Conservation (phyloP, 768 basidiomycete genomes). For the Mycena pura region DNA sequence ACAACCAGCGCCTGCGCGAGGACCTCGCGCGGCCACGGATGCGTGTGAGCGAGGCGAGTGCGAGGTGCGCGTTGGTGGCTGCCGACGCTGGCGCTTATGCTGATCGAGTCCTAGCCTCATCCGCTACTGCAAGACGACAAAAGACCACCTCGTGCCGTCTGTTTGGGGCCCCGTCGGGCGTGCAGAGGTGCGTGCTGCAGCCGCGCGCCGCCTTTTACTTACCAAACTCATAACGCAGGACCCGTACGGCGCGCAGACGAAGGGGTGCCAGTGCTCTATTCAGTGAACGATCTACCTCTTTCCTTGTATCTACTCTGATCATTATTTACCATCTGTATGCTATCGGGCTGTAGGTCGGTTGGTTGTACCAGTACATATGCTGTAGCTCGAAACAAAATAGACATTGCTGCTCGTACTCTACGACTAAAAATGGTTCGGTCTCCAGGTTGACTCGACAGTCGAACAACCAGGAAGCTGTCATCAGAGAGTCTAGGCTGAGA, state of each 20-base stretch:
- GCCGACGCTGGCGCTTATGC: neutral
- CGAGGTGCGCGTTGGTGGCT: conserved; percentile 62
- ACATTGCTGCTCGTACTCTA: neutral
- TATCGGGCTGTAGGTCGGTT: neutral
- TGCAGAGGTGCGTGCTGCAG: too few species aligned
- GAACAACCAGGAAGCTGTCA: too few species aligned
- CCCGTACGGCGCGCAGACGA: conserved; percentile 82
- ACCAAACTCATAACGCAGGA: too few species aligned
- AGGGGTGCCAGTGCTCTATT: conserved; percentile 59
- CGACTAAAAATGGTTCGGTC: neutral
- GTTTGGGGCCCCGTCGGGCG: conserved; percentile 97
- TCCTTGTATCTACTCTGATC: neutral
- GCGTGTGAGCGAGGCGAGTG: conserved; percentile 89
- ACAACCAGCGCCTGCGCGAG: conserved; percentile 90
- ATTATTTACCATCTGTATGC: neutral
- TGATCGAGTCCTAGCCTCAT: conserved; percentile 69
- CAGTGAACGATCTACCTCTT: conserved; percentile 45
- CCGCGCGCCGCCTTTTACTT: too few species aligned
- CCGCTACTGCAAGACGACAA: conserved; percentile 69
- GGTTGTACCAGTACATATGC: conserved; percentile 3
- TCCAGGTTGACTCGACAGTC: too few species aligned
- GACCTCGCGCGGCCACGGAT: conserved; percentile 88
- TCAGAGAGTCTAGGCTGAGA: too few species aligned
- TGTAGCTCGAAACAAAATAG: too few species aligned
- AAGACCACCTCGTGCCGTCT: conserved; percentile 74